Base-by-base conservation (phyloP, 371 early-diverging fungal species). In the Entomophthora muscae region DNA sequence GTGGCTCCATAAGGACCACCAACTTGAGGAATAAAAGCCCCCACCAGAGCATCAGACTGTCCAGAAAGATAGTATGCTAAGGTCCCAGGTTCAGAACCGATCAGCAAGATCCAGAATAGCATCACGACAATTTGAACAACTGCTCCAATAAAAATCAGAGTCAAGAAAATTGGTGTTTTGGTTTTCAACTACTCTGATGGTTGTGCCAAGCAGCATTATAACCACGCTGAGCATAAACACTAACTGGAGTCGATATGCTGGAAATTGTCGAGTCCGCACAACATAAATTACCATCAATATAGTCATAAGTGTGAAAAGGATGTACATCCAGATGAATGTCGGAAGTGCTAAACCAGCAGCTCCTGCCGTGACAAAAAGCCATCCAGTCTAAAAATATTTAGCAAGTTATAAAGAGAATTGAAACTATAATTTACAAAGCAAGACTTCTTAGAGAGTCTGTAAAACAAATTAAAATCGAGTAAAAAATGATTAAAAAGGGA, bases 31-130 rank as follows among this genome's bases (percentile, higher is more conserved):
- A 61, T 51, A 30, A 33, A 33, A 13, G 31, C 31, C 13, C 31
- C 26, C 10, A 42, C 22, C 10, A 33, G 22, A n/a, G n/a, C 22
- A 26, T 62, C 62, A 22, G 53, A 27, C 12, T 33, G 51, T n/a
- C 62, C 62, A 51, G 52, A 52, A 2, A 62, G 27, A 30, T 62
- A 62, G 28, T 62, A 62, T 17, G 62, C 52, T 51, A 62, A 29
- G 1, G 62, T 62, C 42, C 62, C 62, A 17, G 62, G 42, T 29
- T n/a, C 24, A 3, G 27, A 26, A 17, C 53, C 52, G 17, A 62
- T 23, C 29, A 62, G 28, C 42, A 62, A 30, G 24, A 62, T 51
- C 62, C 62, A 62, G 26, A 62, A 62, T 2, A 62, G 24, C n/a
- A 52, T 61, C 42, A 61, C 30, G 23, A 61, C 13, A 7, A 61